These are phyloP conservation scores for Gossypium mustelinum DNA, from an alignment of 345 rosid species.

Conservation along the genomic window DNA sequence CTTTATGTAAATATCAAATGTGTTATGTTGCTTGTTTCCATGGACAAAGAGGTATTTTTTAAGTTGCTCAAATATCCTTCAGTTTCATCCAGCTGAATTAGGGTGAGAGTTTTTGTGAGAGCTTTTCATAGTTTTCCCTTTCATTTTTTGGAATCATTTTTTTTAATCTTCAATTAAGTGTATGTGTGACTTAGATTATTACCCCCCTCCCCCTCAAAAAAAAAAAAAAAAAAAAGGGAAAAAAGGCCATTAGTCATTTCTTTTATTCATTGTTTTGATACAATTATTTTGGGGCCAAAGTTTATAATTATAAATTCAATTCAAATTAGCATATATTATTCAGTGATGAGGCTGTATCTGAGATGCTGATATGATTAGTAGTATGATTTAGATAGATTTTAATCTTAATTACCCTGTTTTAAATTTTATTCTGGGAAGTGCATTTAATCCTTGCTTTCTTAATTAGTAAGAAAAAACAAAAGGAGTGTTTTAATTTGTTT, in stretches of 20 bases:
- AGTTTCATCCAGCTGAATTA: background rate
- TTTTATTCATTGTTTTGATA: background rate
- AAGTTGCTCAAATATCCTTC: background rate
- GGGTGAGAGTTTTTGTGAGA: background rate
- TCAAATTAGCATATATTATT: background rate
- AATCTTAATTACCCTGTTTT: too few species aligned
- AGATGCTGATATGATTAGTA: too few species aligned
- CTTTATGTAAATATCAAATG: conserved; percentile 31
- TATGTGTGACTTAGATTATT: background rate
- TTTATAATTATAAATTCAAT: background rate
- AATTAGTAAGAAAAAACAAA: too few species aligned
- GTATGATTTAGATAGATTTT: too few species aligned
- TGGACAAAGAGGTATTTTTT: conserved; percentile 31
- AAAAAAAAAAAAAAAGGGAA: too few species aligned
- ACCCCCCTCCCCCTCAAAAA: background rate
- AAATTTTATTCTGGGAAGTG: too few species aligned
- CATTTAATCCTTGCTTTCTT: too few species aligned
- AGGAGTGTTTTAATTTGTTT: too few species aligned
- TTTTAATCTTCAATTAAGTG: background rate
- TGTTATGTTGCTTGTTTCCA: background rate
- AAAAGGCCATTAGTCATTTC: background rate
- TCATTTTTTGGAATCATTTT: background rate
- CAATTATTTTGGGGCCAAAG: background rate
- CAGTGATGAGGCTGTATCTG: too few species aligned
- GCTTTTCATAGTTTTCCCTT: background rate